phyloP scores from a whole-genome alignment of 495 filamentous ascomycete species.

The Xylaria venustula region DNA sequence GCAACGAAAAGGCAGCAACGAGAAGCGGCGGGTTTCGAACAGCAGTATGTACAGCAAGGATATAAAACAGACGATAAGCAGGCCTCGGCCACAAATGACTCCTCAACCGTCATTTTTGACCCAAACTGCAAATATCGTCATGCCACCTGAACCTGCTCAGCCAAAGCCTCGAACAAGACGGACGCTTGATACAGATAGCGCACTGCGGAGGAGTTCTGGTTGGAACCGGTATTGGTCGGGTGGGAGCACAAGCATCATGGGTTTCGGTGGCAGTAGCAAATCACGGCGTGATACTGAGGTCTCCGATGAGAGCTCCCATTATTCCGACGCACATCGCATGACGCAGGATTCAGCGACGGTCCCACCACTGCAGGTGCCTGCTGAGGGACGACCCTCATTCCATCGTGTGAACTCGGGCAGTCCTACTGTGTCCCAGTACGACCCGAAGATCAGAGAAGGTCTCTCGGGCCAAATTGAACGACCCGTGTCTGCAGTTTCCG shows the following conservation, averaged over 20 bases:
- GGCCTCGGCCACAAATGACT: slow-evolving; percentile 46
- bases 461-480: slow-evolving; percentile 65
- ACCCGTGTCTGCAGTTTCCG: slow-evolving; percentile 51
- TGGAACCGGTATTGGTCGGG: slow-evolving; percentile 64
- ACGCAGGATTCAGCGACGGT: slow-evolving; percentile 55
- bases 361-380: slow-evolving; percentile 48
- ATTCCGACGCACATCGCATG: slow-evolving; percentile 49
- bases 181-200: slow-evolving; percentile 20
- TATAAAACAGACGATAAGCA: slow-evolving; percentile 54
- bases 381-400: slow-evolving; percentile 51
- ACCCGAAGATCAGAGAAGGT: slow-evolving; percentile 49
- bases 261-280: slow-evolving; percentile 38
- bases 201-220: slow-evolving; percentile 53
- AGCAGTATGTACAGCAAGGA: slow-evolving; percentile 50
- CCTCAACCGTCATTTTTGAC: slow-evolving; percentile 24
- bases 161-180: slow-evolving; percentile 36
- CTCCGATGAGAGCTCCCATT: slow-evolving; percentile 51
- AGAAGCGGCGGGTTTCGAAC: slow-evolving; percentile 38
- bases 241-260: slow-evolving; percentile 53
- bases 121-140: slow-evolving; percentile 41
- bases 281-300: slow-evolving; percentile 44
- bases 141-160: slow-evolving; percentile 34
- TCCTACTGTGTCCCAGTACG: slow-evolving; percentile 60
- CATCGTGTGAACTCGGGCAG: slow-evolving; percentile 62
- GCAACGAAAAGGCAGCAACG: slow-evolving; percentile 48